A percentile compares a stretch with the other conserved stretches of the same genome.
phyloP scores from a whole-genome alignment of 192 early-diverging fungal genomes.

The Backusella liffmaniae region DNA sequence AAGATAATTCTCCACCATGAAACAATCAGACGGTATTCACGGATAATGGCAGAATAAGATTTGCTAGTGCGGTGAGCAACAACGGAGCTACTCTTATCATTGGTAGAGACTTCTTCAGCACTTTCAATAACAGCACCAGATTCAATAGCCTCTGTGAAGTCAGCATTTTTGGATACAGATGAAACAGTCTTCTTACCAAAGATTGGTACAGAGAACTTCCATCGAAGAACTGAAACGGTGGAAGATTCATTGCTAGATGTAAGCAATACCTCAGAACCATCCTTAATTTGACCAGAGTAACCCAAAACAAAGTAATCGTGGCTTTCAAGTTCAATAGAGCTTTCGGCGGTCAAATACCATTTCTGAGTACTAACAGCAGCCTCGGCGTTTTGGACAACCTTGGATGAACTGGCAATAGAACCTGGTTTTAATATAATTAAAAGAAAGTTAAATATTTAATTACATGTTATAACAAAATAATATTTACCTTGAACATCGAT shows the following conservation, averaged over 20 bases:
- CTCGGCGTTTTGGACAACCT: constrained; percentile 3
- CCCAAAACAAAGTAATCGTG: constrained; percentile 7
- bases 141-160: constrained; percentile 8
- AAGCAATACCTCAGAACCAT: neutral
- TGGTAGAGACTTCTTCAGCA: neutral
- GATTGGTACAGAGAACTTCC: constrained; percentile 22
- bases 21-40: constrained; percentile 4
- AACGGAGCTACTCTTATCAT: neutral
- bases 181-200: constrained; percentile 18
- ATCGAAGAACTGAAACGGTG: neutral
- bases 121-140: constrained; percentile 9
- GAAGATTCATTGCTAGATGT: neutral
- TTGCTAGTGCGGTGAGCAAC: neutral
- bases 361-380: constrained; percentile 15
- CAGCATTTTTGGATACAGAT: neutral
- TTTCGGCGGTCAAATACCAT: constrained; percentile 25
- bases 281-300: neutral
- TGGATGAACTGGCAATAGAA: neutral
- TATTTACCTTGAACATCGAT: constrained; percentile 24
- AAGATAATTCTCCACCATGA: constrained; percentile 14
- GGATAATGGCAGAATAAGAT: neutral
- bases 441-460: neutral
- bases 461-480: neutral
- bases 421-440: neutral
- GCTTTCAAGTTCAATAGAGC: constrained; percentile 18